Evolutionary conservation across 768 basidiomycete species (phyloP).

Genomic region (Boletellus emodensis): DNA sequence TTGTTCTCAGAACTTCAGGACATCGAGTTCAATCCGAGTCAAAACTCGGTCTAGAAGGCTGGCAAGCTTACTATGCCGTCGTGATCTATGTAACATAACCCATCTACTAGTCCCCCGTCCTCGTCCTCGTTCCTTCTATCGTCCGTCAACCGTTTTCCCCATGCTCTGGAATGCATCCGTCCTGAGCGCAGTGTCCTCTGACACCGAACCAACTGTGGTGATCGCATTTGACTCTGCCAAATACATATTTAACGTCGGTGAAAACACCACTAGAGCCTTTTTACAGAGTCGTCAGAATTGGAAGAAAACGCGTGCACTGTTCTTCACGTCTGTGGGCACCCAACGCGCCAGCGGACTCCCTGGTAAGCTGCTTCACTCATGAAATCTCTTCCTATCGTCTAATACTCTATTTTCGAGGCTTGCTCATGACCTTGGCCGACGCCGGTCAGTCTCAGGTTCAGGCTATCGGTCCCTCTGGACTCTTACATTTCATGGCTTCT

Average conservation of each 20-base stretch:
- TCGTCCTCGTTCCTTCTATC: constrained; percentile 16
- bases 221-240: constrained; percentile 74
- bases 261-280: constrained; percentile 73
- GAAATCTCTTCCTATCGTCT: not conserved
- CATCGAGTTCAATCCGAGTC: not conserved
- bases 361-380: constrained; percentile 42
- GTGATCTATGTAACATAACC: constrained; percentile 23
- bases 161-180: constrained; percentile 67
- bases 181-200: constrained; percentile 56
- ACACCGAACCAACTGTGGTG: constrained; percentile 77
- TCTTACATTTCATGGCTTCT: constrained; percentile 66
- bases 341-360: constrained; percentile 68
- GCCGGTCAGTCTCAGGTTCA: constrained; percentile 52
- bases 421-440: constrained; percentile 81
- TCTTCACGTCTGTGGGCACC: constrained; percentile 63
- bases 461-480: constrained; percentile 69
- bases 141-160: constrained; percentile 9
- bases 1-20: not conserved
- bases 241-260: constrained; percentile 86
- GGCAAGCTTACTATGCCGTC: constrained; percentile 27
- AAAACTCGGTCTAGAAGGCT: constrained; percentile 11
- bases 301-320: constrained; percentile 65
- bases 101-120: constrained; percentile 4
- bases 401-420: constrained; percentile 39
- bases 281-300: constrained; percentile 63